A percentile compares a stretch with the other conserved stretches of the same genome.
Conservation (phyloP, 1,284 basidiomycete genomes). For the Apiotrichum gracile region DNA sequence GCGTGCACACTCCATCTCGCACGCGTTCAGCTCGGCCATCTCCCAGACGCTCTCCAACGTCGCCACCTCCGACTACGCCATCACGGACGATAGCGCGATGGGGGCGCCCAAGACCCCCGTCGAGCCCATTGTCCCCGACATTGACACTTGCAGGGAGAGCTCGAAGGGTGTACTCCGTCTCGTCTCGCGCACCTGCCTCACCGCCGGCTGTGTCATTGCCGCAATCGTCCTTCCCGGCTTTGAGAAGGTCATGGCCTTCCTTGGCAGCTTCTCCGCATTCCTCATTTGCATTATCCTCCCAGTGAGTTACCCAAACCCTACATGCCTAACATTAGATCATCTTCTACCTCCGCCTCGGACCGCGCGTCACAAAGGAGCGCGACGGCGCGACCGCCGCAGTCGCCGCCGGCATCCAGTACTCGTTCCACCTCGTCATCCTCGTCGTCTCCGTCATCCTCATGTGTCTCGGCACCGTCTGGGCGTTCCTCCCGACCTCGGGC, state of each 20-base stretch:
- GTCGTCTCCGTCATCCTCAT: constrained; percentile 60
- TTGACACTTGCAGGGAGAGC: constrained; percentile 3
- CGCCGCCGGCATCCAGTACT: constrained; percentile 50
- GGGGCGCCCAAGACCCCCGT: constrained; percentile 5
- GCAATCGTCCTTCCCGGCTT: constrained; percentile 43
- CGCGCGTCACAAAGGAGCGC: constrained; percentile 14
- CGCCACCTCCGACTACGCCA: constrained; percentile 10
- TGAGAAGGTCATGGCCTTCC: constrained; percentile 79
- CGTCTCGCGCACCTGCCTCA: constrained; percentile 33
- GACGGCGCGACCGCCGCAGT: constrained; percentile 52
- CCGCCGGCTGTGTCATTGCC: constrained; percentile 27
- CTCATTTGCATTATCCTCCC: constrained; percentile 76
- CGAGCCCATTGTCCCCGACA: not conserved
- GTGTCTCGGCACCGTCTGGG: constrained; percentile 68
- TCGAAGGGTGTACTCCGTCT: constrained; percentile 25
- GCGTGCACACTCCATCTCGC: not conserved
- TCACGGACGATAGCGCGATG: not conserved
- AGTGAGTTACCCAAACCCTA: constrained; percentile 42
- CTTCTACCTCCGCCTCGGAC: constrained; percentile 39
- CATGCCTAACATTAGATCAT: constrained; percentile 20
- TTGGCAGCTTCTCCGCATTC: constrained; percentile 82
- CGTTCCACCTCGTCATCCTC: constrained; percentile 58
- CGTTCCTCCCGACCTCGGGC: constrained; percentile 50
- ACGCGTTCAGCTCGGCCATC: constrained; percentile 7
- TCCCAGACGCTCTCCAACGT: constrained; percentile 5